A percentile compares a stretch with the other conserved stretches of the same genome.
Evolutionary conservation across 2,329 filamentous ascomycete genomes (phyloP).

Genomic region (Trichoderma asperellum): DNA sequence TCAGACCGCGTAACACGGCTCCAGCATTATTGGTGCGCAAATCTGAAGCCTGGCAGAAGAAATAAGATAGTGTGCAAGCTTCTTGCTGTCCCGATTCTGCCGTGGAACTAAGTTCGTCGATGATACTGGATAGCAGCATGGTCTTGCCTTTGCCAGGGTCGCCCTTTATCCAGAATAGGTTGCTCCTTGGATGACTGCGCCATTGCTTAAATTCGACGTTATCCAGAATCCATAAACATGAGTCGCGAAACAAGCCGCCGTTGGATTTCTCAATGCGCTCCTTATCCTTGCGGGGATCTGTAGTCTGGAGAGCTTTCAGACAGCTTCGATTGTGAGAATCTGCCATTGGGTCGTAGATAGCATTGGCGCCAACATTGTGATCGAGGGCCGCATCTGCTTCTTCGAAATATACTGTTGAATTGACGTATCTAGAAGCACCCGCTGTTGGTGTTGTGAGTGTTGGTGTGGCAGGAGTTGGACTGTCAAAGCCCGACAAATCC

Average conservation of each 20-base stretch:
- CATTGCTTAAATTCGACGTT: conserved; percentile 35
- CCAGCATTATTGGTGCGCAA: conserved; percentile 43
- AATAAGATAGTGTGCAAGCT: conserved; percentile 22
- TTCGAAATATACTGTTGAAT: background rate
- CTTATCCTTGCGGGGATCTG: conserved; percentile 41
- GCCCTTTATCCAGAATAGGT: conserved; percentile 46
- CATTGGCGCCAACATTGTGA: background rate
- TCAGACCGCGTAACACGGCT: conserved; percentile 48
- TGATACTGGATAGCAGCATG: conserved; percentile 47
- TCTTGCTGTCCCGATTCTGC: background rate
- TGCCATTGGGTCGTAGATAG: background rate
- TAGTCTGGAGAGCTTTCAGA: conserved; percentile 24
- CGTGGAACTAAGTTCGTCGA: conserved; percentile 25
- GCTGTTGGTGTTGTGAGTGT: background rate
- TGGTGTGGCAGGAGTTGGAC: too few relatives aligned
- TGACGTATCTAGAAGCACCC: background rate
- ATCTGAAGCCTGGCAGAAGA: conserved; percentile 33
- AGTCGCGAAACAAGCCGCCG: conserved; percentile 40
- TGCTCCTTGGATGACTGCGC: conserved; percentile 20
- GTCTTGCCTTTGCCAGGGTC: conserved; percentile 51
- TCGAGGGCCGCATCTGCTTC: background rate
- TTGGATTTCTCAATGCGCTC: conserved; percentile 42
- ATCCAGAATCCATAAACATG: conserved; percentile 43
- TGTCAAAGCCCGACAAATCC: background rate
- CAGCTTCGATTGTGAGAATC: background rate